These are phyloP conservation scores for Rubroboletus pulcherrimus DNA, from an alignment of 768 basidiomycete species.

Conservation along the genomic window DNA sequence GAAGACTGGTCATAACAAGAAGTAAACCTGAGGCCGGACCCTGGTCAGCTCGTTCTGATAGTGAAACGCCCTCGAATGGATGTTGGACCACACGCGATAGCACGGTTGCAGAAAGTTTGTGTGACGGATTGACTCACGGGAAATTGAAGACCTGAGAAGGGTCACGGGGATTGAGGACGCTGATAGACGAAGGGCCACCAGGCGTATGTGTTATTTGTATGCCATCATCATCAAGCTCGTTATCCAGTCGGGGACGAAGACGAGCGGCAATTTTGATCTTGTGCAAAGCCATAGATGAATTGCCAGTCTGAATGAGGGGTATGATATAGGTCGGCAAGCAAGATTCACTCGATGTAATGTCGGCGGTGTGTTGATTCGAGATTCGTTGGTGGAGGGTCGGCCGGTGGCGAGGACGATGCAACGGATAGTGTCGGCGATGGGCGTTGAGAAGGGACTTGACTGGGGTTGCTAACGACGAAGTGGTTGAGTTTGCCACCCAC, in stretches of 20 bases:
- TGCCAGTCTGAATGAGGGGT: neutral
- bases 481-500: constrained; percentile 22
- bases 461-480: neutral
- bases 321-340: neutral
- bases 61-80: neutral
- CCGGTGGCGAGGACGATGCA: neutral
- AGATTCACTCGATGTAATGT: neutral
- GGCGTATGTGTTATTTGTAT: constrained; percentile 49
- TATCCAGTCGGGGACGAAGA: constrained; percentile 59
- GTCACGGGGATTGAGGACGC: constrained; percentile 70
- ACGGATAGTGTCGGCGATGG: neutral
- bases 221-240: constrained; percentile 60
- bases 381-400: neutral
- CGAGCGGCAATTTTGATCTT: constrained; percentile 73
- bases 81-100: constrained; percentile 1
- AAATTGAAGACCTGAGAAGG: constrained; percentile 71
- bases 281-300: constrained; percentile 27
- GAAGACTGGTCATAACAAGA: constrained; percentile 71
- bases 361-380: neutral
- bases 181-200: constrained; percentile 46
- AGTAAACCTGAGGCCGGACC: constrained; percentile 49
- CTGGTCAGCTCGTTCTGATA: constrained; percentile 1
- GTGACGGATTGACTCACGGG: constrained; percentile 43
- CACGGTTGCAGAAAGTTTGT: neutral
- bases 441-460: neutral